Evolutionary conservation across 2,329 filamentous ascomycete species (phyloP), one percentile per base, ranked within the genome.

Genomic region (Coniochaeta ligniaria): DNA sequence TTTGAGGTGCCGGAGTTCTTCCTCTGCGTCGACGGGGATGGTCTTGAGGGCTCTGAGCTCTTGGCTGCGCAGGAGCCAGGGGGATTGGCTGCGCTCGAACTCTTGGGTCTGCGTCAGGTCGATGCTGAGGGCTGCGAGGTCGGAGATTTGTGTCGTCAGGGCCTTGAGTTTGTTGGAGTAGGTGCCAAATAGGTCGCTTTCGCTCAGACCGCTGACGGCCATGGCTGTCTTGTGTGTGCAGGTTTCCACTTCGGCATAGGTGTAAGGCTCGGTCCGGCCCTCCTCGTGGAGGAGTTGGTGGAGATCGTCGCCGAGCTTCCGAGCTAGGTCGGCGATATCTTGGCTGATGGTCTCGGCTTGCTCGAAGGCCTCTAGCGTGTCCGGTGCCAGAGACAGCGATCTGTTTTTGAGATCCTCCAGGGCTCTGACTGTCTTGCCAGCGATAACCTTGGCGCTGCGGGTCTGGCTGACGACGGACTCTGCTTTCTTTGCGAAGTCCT

Each of bases 11-110:
- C 89, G 85, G 59, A 97, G 83, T 72, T 96, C 91, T 69, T 94
- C 90, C 70, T 96, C 92, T 0, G 89, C 87, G 69, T 96, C 92
- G 43, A 92, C 82, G 0, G 91, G 88, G 38, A 91, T 84, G 24
- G 85, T 87, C 77, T 95, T 94, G 65, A 89, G 88, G n/a, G 86
- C 85, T 73, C 89, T 91, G 59, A 98, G 82, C 68, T 95, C 89
- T 67, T 90, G 85, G 3, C 92, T 88, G 59, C 93, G 88, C 35
- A 92, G 80, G 59, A 90, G 81, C 95, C 95, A 99, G 2, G 95
- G 95, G 3, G 89, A 84, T 0, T 84, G 80, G 24, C 80, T 83
- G 63, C 85, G 83, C 64, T 96, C 91, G 68, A 98, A 94, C 72
- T 94, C 90, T 63, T 89, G 81, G 0, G 89, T 89, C 68, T 89